Conservation (phyloP, 2,329 filamentous ascomycete species). For the Davidsoniella eucalypti region DNA sequence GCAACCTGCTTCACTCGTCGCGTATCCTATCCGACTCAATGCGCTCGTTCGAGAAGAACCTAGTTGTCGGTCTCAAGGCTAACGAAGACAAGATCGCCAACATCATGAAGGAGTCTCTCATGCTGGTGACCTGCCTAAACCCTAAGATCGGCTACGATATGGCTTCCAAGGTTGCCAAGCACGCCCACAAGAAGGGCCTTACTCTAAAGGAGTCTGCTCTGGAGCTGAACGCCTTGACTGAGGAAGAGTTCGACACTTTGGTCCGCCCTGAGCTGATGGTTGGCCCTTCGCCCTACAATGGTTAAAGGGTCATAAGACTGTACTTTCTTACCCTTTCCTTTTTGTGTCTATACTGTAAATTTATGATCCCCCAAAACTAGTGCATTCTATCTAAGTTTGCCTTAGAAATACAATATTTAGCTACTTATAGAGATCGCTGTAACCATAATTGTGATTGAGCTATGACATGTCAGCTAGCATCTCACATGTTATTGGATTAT, state of each 20-base stretch:
- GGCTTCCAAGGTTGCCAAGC: slow-evolving; percentile 94
- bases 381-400: no score
- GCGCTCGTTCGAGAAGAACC: slow-evolving; percentile 87
- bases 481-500: no score
- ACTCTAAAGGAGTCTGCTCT: slow-evolving; percentile 88
- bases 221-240: slow-evolving; percentile 76
- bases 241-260: slow-evolving; percentile 76
- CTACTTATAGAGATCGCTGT: no score
- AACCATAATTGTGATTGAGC: no score
- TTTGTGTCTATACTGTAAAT: slow-evolving; percentile 7
- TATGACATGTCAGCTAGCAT: no score
- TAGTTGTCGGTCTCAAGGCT: slow-evolving; percentile 73
- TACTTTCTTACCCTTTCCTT: background rate
- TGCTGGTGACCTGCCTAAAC: slow-evolving; percentile 96
- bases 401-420: no score
- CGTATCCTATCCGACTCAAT: slow-evolving; percentile 83
- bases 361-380: slow-evolving; percentile 1
- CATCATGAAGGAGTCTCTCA: slow-evolving; percentile 93
- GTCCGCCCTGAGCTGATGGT: slow-evolving; percentile 95
- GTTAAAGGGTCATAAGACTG: slow-evolving; percentile 17
- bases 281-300: slow-evolving; percentile 51
- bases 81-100: slow-evolving; percentile 84
- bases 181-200: slow-evolving; percentile 94
- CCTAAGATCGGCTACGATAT: slow-evolving; percentile 95
- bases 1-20: slow-evolving; percentile 84